Base-by-base conservation (phyloP, 805 yeast species). In the Zygotorulaspora danielsina region DNA sequence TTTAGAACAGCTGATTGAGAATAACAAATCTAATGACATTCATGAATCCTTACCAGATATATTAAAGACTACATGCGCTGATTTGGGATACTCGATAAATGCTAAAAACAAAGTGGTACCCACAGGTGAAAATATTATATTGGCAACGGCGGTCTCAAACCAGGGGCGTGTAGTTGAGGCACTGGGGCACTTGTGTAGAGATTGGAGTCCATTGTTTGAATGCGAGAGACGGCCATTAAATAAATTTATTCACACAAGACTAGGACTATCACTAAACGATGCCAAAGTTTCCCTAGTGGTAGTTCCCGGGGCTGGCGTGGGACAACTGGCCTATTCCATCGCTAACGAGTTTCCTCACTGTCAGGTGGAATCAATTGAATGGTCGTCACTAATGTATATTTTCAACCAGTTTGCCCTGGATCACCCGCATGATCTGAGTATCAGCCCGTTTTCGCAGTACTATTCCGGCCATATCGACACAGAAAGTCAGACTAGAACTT, bases 251-350 rank as follows among this genome's bases (percentile, higher is more conserved):
- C 50, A 55, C 2, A 33, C 48, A 0, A 76, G 76, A 31, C 56
- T 82, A 15, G 53, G 60, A 3, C 35, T 48, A 3, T 48, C 46
- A 67, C 27, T 5, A 16, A 44, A 44, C 5, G 36, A 46, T 6
- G 38, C 50, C 5, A 59, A 63, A 20, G 62, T 65, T 5, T 75
- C 84, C 0, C 61, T 75, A 9, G 70, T 86, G 0, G 63, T 89
- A 3, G 75, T 85, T 1, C 97, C 97, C 0, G 97, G 97, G 0
- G 76, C 93, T 1, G 97, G 97, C 0, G 66, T 84, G 18, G 96
- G 96, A 0, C 67, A 87, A 48, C 64, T 87, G 0, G 80, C 95
- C 1, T 79, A 79, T 54, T 85, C 79, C 43, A 44, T 86, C 18
- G 61, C 72, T 0, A 35, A 44, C 2, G 44, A 41, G 8, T 70